phyloP scores from a whole-genome alignment of 768 basidiomycete species.

The Trametes punicea region DNA sequence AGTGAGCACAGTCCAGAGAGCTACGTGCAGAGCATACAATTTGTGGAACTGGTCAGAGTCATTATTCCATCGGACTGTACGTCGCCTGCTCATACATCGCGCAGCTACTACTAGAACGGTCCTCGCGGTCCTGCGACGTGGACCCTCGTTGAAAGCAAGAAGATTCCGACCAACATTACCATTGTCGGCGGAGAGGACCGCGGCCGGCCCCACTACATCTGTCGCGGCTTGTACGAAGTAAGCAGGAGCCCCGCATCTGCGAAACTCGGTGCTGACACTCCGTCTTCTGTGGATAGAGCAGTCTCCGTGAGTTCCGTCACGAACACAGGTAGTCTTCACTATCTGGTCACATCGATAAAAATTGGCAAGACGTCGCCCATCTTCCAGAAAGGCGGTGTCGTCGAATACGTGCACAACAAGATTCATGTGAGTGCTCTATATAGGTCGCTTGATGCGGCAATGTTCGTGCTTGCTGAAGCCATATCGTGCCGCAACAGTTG shows the following conservation, averaged over 20 bases:
- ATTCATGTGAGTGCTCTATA: conserved; percentile 43
- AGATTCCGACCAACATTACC: conserved; percentile 52
- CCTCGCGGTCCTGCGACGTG: conserved; percentile 53
- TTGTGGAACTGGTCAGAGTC: too few species aligned
- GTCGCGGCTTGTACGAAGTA: conserved; percentile 58
- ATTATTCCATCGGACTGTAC: too few species aligned
- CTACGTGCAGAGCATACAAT: too few species aligned
- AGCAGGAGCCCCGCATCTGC: conserved; percentile 20
- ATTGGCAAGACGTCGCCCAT: conserved; percentile 60
- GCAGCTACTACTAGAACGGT: conserved; percentile 44
- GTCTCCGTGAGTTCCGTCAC: conserved; percentile 42
- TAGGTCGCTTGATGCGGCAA: too few species aligned
- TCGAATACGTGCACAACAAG: conserved; percentile 60
- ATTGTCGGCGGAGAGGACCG: conserved; percentile 56
- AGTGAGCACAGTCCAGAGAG: too few species aligned
- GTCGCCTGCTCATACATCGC: too few species aligned
- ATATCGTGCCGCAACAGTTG: conserved; percentile 36
- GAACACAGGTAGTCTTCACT: conserved; percentile 7
- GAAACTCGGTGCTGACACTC: background rate
- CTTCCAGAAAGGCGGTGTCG: conserved; percentile 59
- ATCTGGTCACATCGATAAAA: conserved; percentile 38
- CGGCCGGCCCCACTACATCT: conserved; percentile 51
- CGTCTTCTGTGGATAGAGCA: conserved; percentile 38
- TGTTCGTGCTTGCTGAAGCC: background rate
- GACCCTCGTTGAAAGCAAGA: conserved; percentile 56